These are phyloP conservation scores for Pseudonitzschia multiseries DNA, from an alignment of 108 stramenopile genomes.

Conservation along the genomic window DNA sequence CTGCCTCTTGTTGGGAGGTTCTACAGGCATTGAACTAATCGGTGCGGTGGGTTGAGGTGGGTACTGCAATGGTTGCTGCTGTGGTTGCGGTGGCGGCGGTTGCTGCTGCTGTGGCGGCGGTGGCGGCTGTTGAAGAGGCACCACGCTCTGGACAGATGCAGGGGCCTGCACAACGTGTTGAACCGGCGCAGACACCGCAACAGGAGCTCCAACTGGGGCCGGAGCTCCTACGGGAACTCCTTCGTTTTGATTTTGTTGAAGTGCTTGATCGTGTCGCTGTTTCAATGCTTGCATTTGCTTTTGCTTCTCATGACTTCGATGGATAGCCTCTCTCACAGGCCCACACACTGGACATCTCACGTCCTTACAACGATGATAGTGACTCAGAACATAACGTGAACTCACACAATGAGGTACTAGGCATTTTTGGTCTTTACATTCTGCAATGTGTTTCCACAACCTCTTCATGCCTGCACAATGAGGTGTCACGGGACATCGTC, in stretches of 20 bases:
- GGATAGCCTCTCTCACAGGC: conserved; percentile 97
- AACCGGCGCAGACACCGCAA: conserved; percentile 15
- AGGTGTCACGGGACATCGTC: conserved; percentile 93
- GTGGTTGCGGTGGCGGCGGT: conserved; percentile 23
- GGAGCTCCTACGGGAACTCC: conserved; percentile 12
- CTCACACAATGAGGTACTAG: conserved; percentile 96
- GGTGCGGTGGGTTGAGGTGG: conserved; percentile 21
- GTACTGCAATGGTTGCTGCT: conserved; percentile 35
- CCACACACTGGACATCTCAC: conserved; percentile 97
- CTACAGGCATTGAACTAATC: conserved; percentile 8
- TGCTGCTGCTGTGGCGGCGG: conserved; percentile 20
- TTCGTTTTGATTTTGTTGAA: conserved; percentile 47
- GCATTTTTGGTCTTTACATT: conserved; percentile 98
- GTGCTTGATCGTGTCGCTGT: conserved; percentile 75
- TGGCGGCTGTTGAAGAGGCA: conserved; percentile 25
- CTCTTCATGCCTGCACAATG: conserved; percentile 99
- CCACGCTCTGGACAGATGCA: conserved; percentile 17
- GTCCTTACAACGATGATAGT: conserved; percentile 98
- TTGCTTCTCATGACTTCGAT: conserved; percentile 92
- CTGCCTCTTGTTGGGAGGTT: conserved; percentile 42
- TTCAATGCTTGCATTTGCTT: conserved; percentile 90
- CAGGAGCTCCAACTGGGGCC: conserved; percentile 17
- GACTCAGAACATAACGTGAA: conserved; percentile 96
- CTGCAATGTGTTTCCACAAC: conserved; percentile 98
- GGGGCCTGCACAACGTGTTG: conserved; percentile 20